phyloP scores from a whole-genome alignment of 257 asterid species.

The Orobanche coerulescens region DNA sequence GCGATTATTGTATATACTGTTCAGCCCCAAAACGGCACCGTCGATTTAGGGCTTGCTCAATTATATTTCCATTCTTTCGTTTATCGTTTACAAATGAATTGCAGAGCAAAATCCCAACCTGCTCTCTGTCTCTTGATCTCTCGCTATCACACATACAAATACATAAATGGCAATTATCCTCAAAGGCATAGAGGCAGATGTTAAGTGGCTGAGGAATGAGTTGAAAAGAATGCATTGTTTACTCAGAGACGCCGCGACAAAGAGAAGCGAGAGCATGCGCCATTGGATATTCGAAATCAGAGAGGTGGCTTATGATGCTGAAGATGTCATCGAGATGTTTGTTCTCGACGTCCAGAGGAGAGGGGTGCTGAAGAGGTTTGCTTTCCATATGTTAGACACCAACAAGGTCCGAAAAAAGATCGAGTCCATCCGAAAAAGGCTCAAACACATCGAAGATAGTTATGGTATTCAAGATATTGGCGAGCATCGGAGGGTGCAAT shows the following conservation, averaged over 20 bases:
- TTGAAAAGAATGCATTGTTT: constrained; percentile 15
- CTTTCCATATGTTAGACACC: neutral
- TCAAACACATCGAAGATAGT: neutral
- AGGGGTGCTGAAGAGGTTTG: neutral
- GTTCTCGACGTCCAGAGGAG: constrained; percentile 4
- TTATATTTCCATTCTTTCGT: no score
- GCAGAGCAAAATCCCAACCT: no score
- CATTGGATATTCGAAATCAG: constrained; percentile 25
- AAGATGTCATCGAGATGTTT: constrained; percentile 22
- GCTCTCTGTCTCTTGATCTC: no score
- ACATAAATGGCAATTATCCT: no score
- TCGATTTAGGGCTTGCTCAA: no score
- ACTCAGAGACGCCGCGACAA: constrained; percentile 21
- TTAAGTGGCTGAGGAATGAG: constrained; percentile 6
- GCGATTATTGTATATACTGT: no score
- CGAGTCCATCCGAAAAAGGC: neutral
- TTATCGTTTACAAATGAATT: no score
- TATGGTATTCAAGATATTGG: constrained; percentile 12
- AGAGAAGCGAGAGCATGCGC: constrained; percentile 15
- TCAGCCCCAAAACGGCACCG: no score
- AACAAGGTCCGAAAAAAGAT: constrained; percentile 8
- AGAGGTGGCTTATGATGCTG: constrained; percentile 22
- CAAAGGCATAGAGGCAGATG: neutral
- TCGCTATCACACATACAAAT: no score
- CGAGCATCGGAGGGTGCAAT: neutral